Percentiles rank a stretch among this genome's conserved stretches.
Evolutionary conservation across 306 rosid species (phyloP).

Genomic region (Hippophae tibetana): DNA sequence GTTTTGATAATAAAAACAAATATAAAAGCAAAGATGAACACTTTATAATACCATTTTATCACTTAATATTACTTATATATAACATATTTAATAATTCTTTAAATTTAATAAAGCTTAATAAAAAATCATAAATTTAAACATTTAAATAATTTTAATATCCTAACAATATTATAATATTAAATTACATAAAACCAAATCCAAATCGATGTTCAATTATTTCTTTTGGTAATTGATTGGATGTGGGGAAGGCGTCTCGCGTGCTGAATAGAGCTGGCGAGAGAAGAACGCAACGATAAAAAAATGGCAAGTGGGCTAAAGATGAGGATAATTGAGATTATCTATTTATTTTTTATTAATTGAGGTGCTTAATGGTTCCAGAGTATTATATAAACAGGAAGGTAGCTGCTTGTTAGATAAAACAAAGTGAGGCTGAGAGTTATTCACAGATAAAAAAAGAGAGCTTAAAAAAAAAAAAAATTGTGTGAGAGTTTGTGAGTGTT

Average conservation of each 20-base stretch:
- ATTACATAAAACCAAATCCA: too few relatives aligned
- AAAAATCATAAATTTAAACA: too few relatives aligned
- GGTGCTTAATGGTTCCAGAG: slow-evolving; percentile 1
- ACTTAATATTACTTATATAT: too few relatives aligned
- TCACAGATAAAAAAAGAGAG: slow-evolving; percentile 3
- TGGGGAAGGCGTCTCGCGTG: slow-evolving; percentile 9
- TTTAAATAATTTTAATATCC: too few relatives aligned
- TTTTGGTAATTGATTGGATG: too few relatives aligned
- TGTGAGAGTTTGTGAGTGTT: not conserved
- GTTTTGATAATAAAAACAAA: too few relatives aligned
- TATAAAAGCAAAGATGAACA: too few relatives aligned
- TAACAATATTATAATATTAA: too few relatives aligned
- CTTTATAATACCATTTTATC: too few relatives aligned
- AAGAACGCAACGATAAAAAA: not conserved
- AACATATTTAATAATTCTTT: too few relatives aligned
- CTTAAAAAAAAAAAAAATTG: not conserved
- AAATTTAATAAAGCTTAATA: too few relatives aligned
- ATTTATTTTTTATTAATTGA: slow-evolving; percentile 6
- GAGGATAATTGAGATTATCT: slow-evolving; percentile 22
- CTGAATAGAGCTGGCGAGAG: not conserved
- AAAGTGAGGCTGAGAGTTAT: slow-evolving; percentile 55
- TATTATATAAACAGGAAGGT: slow-evolving; percentile 28
- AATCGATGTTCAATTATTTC: too few relatives aligned
- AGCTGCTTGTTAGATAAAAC: slow-evolving; percentile 3
- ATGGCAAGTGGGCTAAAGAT: slow-evolving; percentile 16